These are phyloP conservation scores for Populus hybrid DNA, from an alignment of 441 rosid species.

Conservation along the genomic window DNA sequence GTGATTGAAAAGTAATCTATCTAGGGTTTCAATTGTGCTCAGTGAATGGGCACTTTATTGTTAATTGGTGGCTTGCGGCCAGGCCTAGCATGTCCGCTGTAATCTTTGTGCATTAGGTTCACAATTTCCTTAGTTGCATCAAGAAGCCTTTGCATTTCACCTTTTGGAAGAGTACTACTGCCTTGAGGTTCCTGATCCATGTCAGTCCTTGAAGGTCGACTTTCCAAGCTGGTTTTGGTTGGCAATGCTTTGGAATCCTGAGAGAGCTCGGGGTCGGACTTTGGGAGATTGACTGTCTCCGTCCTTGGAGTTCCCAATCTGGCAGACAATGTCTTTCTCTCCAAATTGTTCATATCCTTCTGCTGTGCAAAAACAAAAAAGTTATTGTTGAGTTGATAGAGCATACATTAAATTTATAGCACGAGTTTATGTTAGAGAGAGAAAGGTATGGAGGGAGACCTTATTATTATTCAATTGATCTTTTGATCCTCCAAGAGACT, in stretches of 20 bases:
- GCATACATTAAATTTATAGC: neutral
- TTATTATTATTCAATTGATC: conserved; percentile 19
- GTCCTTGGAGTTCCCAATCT: conserved; percentile 23
- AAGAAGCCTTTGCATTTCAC: conserved; percentile 26
- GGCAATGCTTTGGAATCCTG: conserved; percentile 18
- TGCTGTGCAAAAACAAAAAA: conserved; percentile 9
- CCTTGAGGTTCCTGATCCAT: neutral
- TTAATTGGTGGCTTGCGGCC: conserved; percentile 56
- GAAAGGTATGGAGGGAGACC: conserved; percentile 26
- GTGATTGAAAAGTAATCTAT: conserved; percentile 24
- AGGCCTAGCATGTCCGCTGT: conserved; percentile 28
- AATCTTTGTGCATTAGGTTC: conserved; percentile 43
- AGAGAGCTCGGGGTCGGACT: neutral
- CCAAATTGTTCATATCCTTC: conserved; percentile 18
- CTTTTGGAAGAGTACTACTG: neutral
- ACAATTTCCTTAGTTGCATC: conserved; percentile 37
- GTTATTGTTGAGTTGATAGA: neutral
- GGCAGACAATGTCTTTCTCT: conserved; percentile 18
- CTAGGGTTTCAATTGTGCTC: neutral
- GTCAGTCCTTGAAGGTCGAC: conserved; percentile 12
- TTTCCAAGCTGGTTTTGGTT: conserved; percentile 18
- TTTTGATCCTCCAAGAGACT: conserved; percentile 19
- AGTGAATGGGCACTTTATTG: conserved; percentile 44
- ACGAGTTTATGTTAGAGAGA: neutral
- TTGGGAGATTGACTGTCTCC: conserved; percentile 6